A percentile compares a stretch with the other conserved stretches of the same genome.
phyloP scores from a whole-genome alignment of 306 rosid genomes.

The Sesbania bispinosa region DNA sequence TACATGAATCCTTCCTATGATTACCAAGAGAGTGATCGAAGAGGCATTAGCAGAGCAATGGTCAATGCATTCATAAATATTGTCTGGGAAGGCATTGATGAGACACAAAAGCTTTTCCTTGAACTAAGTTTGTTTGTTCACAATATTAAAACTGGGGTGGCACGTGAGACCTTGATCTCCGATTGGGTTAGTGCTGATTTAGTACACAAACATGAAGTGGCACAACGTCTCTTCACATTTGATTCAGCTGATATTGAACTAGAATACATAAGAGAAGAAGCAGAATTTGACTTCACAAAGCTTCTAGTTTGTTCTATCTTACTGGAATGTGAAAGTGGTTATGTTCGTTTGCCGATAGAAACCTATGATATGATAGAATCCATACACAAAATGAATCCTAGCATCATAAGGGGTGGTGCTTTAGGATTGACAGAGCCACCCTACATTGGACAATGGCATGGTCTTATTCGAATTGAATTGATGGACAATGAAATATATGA shows the following conservation, averaged over 20 bases:
- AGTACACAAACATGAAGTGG: neutral
- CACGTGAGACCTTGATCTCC: neutral
- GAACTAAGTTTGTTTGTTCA: neutral
- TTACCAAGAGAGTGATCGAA: neutral
- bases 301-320: neutral
- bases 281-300: neutral
- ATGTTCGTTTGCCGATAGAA: neutral
- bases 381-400: neutral
- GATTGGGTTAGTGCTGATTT: neutral
- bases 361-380: neutral
- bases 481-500: slow-evolving; percentile 1
- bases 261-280: neutral
- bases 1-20: neutral
- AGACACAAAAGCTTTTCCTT: neutral
- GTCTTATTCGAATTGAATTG: neutral
- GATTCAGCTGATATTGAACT: neutral
- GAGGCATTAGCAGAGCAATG: neutral
- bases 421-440: slow-evolving; percentile 3
- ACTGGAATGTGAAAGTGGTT: neutral
- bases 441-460: neutral
- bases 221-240: no score
- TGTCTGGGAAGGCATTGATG: neutral
- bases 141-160: neutral
- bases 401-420: neutral
- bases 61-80: neutral